Conservation (phyloP, 2,329 filamentous ascomycete species). For the Hypoxylon sp. region DNA sequence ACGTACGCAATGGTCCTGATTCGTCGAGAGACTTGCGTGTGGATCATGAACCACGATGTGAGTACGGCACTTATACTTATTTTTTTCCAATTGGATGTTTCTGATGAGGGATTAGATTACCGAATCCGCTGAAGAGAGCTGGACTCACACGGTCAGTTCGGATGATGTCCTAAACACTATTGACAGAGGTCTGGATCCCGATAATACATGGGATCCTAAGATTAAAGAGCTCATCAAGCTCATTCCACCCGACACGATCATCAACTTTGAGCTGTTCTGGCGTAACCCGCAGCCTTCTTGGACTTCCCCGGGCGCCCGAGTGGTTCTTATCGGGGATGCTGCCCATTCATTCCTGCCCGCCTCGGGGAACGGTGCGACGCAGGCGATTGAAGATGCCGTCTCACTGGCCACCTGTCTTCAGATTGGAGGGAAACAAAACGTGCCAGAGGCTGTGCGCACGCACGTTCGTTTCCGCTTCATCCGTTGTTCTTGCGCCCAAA, state of each 20-base stretch:
- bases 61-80: constrained; percentile 20
- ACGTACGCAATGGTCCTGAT: constrained; percentile 58
- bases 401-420: constrained; percentile 58
- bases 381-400: constrained; percentile 61
- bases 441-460: constrained; percentile 54
- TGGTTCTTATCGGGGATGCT: constrained; percentile 59
- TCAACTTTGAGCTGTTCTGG: constrained; percentile 61
- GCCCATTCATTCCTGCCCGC: constrained; percentile 61
- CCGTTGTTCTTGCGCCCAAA: constrained; percentile 57
- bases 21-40: constrained; percentile 56
- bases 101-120: constrained; percentile 51
- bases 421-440: constrained; percentile 53
- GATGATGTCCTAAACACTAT: constrained; percentile 58
- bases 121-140: constrained; percentile 57
- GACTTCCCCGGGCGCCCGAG: constrained; percentile 55
- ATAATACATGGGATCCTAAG: constrained; percentile 53
- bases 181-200: constrained; percentile 54
- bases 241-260: constrained; percentile 54
- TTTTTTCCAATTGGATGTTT: neutral
- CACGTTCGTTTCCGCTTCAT: constrained; percentile 58
- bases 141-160: constrained; percentile 56
- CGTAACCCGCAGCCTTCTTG: constrained; percentile 59
- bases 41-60: constrained; percentile 59
- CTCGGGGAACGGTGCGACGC: constrained; percentile 60
- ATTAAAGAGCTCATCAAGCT: constrained; percentile 57